Base-by-base conservation (phyloP, 768 basidiomycete genomes). In the Cyclocybe cylindracea region DNA sequence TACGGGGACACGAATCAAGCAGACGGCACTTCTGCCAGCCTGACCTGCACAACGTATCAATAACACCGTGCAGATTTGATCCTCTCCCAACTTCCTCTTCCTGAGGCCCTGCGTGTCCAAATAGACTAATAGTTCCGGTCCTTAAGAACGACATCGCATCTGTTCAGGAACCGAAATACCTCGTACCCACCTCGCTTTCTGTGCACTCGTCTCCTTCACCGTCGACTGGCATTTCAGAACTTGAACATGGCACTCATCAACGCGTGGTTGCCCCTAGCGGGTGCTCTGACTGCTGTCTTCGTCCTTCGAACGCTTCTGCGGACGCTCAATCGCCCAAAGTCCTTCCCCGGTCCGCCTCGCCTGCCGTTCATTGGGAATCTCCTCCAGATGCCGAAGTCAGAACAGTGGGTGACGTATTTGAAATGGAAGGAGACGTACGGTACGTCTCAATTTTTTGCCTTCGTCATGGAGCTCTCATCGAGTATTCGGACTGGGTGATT, bases 321-420 rank as follows among this genome's bases (percentile, higher is more conserved):
- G 10, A 36, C 54, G 29, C 10, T 58, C 2, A 50, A 43, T 29
- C 56, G 51, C 14, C 46, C 55, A 34, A 59, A 50, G 39, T 57
- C 55, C 43, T 56, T 63, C 7, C 61, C 62, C 31, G 66, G 66
- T 16, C 61, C 63, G 10, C 52, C 38, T 10, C 46, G 55, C 10
- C 41, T 59, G 37, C 58, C 56, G 19, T 14, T 64, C 8, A 51
- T 64, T 6, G 62, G 65, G 14, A 66, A 66, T 35, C 53, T 64
- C 11, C 42, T 61, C 14, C 56, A 65, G 33, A 59, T 64, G 54
- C 64, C 62, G 6, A 46, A 49, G 35, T 38, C 55, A 29, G 57
- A 62, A 38, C 49, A 54, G 19, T 66, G 64, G 64, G 61, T 56
- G 31, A 63, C 59, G 6, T 66, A 61, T 38, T 47, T 55, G n/a